Evolutionary conservation across 352 stramenopile genomes (phyloP), one percentile per base, ranked within the genome.

Genomic region (Phytopythium delawarense): DNA sequence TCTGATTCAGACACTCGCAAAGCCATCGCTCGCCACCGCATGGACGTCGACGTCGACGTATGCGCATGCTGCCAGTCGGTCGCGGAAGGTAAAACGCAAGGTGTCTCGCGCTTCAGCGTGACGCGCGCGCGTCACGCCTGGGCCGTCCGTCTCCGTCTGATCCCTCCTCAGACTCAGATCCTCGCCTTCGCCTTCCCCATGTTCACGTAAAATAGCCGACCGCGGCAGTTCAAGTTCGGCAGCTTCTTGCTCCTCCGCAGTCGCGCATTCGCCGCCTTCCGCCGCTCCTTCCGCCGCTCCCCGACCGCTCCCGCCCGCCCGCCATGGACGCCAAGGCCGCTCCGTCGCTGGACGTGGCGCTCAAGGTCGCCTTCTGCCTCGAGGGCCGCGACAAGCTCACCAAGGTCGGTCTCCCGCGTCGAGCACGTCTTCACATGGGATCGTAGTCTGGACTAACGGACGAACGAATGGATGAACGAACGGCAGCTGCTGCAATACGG

Each of bases 331-430:
- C 52, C 63, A 92, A 92, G 57, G 81, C 81, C 3, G 67, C 84
- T 13, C 23, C 89, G 18, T 87, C 80, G n/a, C 49, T 91, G 20
- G 79, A 91, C 70, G 70, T 72, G 34, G 74, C 76, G 57, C 70
- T 84, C 16, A 76, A 88, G 60, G 71, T 94, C 18, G 81, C 79
- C 44, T 94, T 90, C 69, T 84, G 73, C 63, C 73, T 96, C 25
- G 87, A 96, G 56, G 87, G 87, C 32, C 79, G 87, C 61, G 87
- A 96, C 69, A 96, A 96, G 66, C 76, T 96, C 67, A 90, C 84
- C 68, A 96, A 96, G 74, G 76, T 94, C 28, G 28, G 28, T 32
- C 28, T 32, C 28, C 28, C 28, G 40, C 40, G 15, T 48, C 15
- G 42, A 5, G 11, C 34, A 39, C 11, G 2, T 39, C 34, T 39